Evolutionary conservation across 768 basidiomycete genomes (phyloP).

Genomic region (Mycena rosella): DNA sequence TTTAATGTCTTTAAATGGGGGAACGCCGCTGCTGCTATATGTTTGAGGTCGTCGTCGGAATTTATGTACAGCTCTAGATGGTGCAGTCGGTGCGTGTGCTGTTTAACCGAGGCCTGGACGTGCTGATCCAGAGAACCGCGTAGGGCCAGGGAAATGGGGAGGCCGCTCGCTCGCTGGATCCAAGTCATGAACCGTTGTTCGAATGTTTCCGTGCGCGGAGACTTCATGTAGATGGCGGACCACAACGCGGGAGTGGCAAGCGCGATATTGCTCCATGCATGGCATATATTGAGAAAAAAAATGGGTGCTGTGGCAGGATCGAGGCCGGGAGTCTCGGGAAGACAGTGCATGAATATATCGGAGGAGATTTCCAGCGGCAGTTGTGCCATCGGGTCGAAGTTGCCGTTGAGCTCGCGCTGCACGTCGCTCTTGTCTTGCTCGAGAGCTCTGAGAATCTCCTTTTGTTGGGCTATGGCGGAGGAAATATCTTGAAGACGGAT

Average conservation of each 20-base stretch:
- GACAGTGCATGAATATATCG: neutral
- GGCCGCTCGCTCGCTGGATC: neutral
- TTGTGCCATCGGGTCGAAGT: constrained; percentile 8
- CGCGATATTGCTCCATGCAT: constrained; percentile 1
- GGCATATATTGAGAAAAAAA: neutral
- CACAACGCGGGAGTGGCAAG: constrained; percentile 9
- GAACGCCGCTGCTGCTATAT: neutral
- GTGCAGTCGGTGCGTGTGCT: neutral
- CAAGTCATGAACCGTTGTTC: neutral
- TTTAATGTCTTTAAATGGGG: neutral
- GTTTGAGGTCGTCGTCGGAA: too few species aligned
- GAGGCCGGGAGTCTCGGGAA: neutral
- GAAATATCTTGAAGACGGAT: constrained; percentile 7
- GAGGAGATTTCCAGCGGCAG: constrained; percentile 19
- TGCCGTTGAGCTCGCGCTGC: constrained; percentile 1
- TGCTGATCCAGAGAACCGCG: neutral
- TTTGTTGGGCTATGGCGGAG: neutral
- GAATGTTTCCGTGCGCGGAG: neutral
- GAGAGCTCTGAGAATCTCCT: constrained; percentile 1
- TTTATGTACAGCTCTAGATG: neutral
- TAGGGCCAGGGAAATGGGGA: neutral
- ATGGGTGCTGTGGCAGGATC: neutral
- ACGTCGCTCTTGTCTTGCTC: neutral
- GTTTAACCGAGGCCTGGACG: neutral
- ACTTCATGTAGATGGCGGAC: neutral